A percentile compares a stretch with the other conserved stretches of the same genome.
Conservation (phyloP, 805 yeast species). For the Ogataea degrootiae region DNA sequence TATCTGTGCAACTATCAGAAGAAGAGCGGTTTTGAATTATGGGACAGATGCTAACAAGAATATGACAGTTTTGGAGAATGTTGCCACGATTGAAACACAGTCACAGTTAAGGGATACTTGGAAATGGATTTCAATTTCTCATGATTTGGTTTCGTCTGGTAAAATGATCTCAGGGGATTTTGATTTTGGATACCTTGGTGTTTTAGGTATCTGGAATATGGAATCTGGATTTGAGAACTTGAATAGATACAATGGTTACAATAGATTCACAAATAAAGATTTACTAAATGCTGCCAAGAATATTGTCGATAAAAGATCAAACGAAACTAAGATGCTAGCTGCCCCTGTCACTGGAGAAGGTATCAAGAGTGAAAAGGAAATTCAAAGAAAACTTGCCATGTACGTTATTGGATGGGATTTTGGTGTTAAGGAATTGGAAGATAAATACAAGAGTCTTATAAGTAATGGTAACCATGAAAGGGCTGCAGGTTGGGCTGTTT, state of each 20-base stretch:
- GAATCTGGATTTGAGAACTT: slow-evolving; percentile 47
- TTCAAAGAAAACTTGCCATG: slow-evolving; percentile 73
- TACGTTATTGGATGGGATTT: slow-evolving; percentile 90
- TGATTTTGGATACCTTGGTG: slow-evolving; percentile 86
- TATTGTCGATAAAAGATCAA: slow-evolving; percentile 38
- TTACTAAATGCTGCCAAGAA: slow-evolving; percentile 46
- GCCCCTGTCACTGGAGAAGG: slow-evolving; percentile 37
- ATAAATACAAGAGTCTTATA: slow-evolving; percentile 53
- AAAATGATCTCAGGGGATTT: slow-evolving; percentile 63
- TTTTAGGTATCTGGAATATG: slow-evolving; percentile 85
- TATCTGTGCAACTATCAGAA: slow-evolving; percentile 65
- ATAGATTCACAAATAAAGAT: slow-evolving; percentile 35
- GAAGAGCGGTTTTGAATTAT: slow-evolving; percentile 70
- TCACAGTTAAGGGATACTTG: slow-evolving; percentile 73
- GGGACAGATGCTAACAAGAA: slow-evolving; percentile 64
- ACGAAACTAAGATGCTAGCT: slow-evolving; percentile 45
- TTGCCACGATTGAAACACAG: slow-evolving; percentile 46
- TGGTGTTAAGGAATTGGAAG: slow-evolving; percentile 69
- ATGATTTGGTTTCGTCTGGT: slow-evolving; percentile 57
- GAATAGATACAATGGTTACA: slow-evolving; percentile 38
- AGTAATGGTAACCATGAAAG: slow-evolving; percentile 63
- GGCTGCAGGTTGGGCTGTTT: slow-evolving; percentile 98
- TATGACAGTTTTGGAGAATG: slow-evolving; percentile 50
- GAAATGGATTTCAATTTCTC: slow-evolving; percentile 84
- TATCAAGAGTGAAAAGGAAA: slow-evolving; percentile 44